A percentile compares a stretch with the other conserved stretches of the same genome.
Conservation (phyloP, 2,329 filamentous ascomycete genomes). For the Cladosporium sp. region DNA sequence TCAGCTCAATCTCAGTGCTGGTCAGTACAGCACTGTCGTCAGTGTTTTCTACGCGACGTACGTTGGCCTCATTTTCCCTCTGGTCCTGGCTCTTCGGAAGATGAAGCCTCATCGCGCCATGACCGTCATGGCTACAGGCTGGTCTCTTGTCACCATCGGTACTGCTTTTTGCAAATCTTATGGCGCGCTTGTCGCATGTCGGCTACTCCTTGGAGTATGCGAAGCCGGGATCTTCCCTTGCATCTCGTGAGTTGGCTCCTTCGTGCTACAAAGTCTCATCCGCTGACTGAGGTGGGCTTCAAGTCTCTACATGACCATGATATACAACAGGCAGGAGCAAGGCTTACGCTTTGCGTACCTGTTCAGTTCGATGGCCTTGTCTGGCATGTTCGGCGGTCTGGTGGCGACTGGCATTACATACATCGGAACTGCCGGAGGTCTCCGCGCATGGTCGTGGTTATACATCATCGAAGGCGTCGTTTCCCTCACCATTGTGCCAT, state of each 20-base stretch:
- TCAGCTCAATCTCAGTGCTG: not conserved
- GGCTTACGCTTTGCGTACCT: conserved; percentile 38
- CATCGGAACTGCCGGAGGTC: conserved; percentile 26
- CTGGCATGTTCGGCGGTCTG: conserved; percentile 47
- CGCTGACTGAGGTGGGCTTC: not conserved
- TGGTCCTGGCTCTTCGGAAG: conserved; percentile 36
- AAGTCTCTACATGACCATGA: conserved; percentile 33
- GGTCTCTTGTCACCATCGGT: conserved; percentile 23
- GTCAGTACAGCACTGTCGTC: conserved; percentile 37
- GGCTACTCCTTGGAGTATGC: conserved; percentile 20
- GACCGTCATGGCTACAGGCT: conserved; percentile 50
- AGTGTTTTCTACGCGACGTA: conserved; percentile 44
- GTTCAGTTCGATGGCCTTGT: conserved; percentile 33
- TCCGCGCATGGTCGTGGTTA: conserved; percentile 33
- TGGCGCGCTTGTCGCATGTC: conserved; percentile 17
- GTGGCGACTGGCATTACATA: conserved; percentile 55
- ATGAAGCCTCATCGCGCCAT: conserved; percentile 29
- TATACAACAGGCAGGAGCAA: conserved; percentile 40
- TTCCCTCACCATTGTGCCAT: conserved; percentile 20
- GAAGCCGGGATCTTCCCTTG: conserved; percentile 22
- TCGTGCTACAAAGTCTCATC: too few species aligned
- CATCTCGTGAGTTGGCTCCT: conserved; percentile 7
- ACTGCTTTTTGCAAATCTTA: conserved; percentile 23
- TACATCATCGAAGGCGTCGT: conserved; percentile 29
- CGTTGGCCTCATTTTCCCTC: conserved; percentile 23